A percentile compares a stretch with the other conserved stretches of the same genome.
These are phyloP conservation scores for Venturia effusa DNA, from an alignment of 2,329 filamentous ascomycete species.

Conservation along the genomic window DNA sequence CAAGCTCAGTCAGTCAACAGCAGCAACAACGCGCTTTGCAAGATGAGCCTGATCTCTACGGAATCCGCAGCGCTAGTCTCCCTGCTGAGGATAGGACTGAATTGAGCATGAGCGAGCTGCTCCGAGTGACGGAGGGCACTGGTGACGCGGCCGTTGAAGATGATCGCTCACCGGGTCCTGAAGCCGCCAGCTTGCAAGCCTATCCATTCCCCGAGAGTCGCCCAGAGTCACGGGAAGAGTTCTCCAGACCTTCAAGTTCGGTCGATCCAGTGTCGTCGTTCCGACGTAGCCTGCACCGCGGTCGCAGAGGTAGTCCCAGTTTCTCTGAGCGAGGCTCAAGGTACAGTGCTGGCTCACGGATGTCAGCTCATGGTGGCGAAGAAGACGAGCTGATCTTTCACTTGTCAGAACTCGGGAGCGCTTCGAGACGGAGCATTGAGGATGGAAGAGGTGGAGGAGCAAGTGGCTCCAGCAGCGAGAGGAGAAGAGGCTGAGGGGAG, in stretches of 20 bases:
- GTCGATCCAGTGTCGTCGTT: neutral
- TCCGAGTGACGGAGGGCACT: neutral
- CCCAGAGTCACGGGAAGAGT: slow-evolving; percentile 5
- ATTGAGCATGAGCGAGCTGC: slow-evolving; percentile 11
- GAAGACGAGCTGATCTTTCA: slow-evolving; percentile 11
- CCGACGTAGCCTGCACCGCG: neutral
- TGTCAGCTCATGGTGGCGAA: neutral
- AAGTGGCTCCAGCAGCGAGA: slow-evolving; percentile 22
- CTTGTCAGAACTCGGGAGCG: slow-evolving; percentile 1
- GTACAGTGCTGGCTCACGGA: neutral
- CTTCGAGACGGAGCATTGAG: slow-evolving; percentile 9
- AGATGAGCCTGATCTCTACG: slow-evolving; percentile 12
- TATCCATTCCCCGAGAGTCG: slow-evolving; percentile 9
- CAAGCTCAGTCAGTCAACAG: slow-evolving; percentile 20
- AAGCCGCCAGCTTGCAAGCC: neutral
- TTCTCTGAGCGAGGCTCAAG: slow-evolving; percentile 6
- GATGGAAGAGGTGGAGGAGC: slow-evolving; percentile 4
- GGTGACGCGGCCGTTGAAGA: neutral
- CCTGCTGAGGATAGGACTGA: slow-evolving; percentile 9
- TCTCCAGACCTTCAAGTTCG: slow-evolving; percentile 2
- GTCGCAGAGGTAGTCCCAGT: slow-evolving; percentile 2
- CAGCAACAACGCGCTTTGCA: slow-evolving; percentile 3
- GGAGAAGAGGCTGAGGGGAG: slow-evolving; percentile 19
- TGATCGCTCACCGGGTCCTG: slow-evolving; percentile 5
- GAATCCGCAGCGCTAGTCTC: slow-evolving; percentile 8